These are phyloP conservation scores for Magnusiomyces fungicola DNA, from an alignment of 1,139 yeast genomes.

Conservation along the genomic window DNA sequence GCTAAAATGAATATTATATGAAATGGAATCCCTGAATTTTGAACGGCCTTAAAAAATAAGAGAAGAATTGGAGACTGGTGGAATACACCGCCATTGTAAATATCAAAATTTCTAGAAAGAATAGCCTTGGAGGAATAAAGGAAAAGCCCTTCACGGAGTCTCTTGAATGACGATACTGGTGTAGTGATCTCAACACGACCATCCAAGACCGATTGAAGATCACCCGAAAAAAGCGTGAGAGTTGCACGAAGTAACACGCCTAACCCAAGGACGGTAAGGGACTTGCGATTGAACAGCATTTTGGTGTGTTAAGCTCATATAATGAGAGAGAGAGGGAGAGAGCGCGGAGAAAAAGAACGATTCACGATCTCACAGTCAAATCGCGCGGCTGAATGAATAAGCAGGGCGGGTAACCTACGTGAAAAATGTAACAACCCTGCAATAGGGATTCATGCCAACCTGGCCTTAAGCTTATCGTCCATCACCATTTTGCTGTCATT, in stretches of 20 bases:
- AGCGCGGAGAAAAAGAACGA: too few species aligned
- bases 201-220: conserved; percentile 34
- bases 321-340: too few species aligned
- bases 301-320: too few species aligned
- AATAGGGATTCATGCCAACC: not conserved
- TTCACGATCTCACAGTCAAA: too few species aligned
- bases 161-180: conserved; percentile 58
- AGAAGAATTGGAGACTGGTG: conserved; percentile 75
- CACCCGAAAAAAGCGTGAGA: not conserved
- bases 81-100: conserved; percentile 80
- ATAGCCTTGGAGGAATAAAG: conserved; percentile 33
- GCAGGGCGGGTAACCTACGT: too few species aligned
- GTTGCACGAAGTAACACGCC: too few species aligned
- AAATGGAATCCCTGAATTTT: conserved; percentile 17
- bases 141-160: conserved; percentile 74
- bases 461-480: not conserved
- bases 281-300: too few species aligned
- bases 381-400: too few species aligned
- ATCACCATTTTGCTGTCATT: not conserved
- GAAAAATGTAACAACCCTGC: too few species aligned
- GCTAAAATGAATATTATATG: conserved; percentile 36
- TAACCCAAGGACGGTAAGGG: too few species aligned
- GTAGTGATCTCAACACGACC: conserved; percentile 71
- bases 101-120: conserved; percentile 47
- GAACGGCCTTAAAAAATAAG: conserved; percentile 40